Conservation (phyloP, 2,329 filamentous ascomycete genomes). For the Passalora sequoiae region DNA sequence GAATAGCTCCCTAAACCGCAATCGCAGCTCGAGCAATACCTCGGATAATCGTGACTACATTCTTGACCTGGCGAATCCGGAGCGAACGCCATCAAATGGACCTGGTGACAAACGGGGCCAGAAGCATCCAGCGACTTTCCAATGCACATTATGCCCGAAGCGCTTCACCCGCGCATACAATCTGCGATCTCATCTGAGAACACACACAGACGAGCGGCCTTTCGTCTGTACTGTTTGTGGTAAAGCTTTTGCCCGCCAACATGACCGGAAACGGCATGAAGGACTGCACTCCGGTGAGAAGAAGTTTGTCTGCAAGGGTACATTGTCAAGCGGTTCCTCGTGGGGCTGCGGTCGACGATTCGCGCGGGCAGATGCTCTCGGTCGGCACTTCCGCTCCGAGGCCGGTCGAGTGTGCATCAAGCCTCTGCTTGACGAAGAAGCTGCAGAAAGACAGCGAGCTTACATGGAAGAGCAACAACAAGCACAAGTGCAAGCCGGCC, state of each 20-base stretch:
- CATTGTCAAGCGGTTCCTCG: constrained; percentile 71
- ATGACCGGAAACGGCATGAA: constrained; percentile 95
- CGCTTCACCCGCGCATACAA: constrained; percentile 96
- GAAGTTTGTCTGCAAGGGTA: constrained; percentile 94
- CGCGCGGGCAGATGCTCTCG: constrained; percentile 88
- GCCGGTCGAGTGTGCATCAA: constrained; percentile 95
- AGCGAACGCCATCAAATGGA: constrained; percentile 64
- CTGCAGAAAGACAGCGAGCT: constrained; percentile 69
- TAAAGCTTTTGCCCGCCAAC: constrained; percentile 94
- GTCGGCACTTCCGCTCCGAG: constrained; percentile 80
- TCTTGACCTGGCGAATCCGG: constrained; percentile 83
- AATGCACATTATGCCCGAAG: constrained; percentile 89
- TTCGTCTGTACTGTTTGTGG: constrained; percentile 96
- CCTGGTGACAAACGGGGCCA: constrained; percentile 72
- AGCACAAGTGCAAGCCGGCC: constrained; percentile 43
- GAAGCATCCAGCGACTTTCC: constrained; percentile 96
- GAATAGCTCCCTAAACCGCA: constrained; percentile 35
- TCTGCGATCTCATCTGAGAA: constrained; percentile 86
- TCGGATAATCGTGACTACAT: constrained; percentile 67
- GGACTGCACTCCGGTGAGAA: constrained; percentile 95
- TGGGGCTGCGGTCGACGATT: constrained; percentile 95
- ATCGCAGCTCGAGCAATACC: constrained; percentile 48
- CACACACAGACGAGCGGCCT: constrained; percentile 92
- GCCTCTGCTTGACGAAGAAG: constrained; percentile 92
- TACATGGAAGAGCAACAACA: constrained; percentile 59